phyloP scores from a whole-genome alignment of 208 protist species.

The Trypanosoma mega region DNA sequence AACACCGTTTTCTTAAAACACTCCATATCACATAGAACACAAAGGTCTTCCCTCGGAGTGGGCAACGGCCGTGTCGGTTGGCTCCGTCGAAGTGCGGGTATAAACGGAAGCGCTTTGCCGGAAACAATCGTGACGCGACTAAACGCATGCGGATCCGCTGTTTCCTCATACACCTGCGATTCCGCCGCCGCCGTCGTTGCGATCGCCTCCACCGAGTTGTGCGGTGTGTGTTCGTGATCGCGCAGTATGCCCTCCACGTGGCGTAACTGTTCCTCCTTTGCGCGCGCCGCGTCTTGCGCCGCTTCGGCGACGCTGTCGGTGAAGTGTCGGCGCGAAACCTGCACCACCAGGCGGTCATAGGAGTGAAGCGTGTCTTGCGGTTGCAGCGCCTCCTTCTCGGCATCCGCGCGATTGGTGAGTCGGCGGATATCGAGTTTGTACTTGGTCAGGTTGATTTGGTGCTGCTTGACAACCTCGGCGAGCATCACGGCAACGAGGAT shows the following conservation, averaged over 20 bases:
- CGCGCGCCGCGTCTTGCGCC: constrained; percentile 28
- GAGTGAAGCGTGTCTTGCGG: constrained; percentile 35
- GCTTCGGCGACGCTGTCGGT: constrained; percentile 47
- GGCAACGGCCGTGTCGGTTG: not conserved
- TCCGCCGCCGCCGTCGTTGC: not conserved
- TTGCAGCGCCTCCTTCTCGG: constrained; percentile 8
- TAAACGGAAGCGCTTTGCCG: constrained; percentile 56
- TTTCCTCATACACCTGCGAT: not conserved
- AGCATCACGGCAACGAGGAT: constrained; percentile 40
- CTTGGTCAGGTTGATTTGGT: constrained; percentile 71
- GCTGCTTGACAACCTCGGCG: constrained; percentile 53
- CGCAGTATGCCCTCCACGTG: constrained; percentile 50
- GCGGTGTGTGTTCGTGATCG: constrained; percentile 13
- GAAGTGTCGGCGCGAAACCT: constrained; percentile 55
- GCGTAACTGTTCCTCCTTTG: constrained; percentile 29
- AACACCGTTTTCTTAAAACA: constrained; percentile 37
- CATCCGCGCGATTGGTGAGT: not conserved
- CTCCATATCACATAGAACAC: constrained; percentile 66
- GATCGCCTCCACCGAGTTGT: not conserved
- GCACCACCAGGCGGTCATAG: constrained; percentile 70
- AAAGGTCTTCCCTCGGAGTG: constrained; percentile 34
- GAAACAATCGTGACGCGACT: constrained; percentile 52
- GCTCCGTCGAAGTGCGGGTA: constrained; percentile 27
- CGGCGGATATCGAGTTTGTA: constrained; percentile 62
- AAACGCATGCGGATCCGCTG: constrained; percentile 34